These are phyloP conservation scores for Globisporangium parvum DNA, from an alignment of 352 stramenopile species.

Conservation along the genomic window DNA sequence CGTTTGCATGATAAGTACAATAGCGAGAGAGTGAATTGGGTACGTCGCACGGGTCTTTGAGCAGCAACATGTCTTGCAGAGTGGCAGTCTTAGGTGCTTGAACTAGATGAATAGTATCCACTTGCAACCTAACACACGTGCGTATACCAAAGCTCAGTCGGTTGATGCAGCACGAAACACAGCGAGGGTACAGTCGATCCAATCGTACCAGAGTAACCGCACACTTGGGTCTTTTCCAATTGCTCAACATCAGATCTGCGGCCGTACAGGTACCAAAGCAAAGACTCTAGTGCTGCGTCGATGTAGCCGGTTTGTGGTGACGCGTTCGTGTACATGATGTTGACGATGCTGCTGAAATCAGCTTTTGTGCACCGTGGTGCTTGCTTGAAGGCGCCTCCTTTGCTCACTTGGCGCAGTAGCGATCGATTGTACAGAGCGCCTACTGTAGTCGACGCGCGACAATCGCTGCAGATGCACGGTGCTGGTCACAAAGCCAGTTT, in stretches of 20 bases:
- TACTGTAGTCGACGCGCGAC: not conserved
- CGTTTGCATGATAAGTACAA: slow-evolving; percentile 7
- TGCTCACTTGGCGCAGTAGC: slow-evolving; percentile 1
- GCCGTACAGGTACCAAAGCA: slow-evolving; percentile 3
- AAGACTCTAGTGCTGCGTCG: not conserved
- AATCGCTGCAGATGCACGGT: not conserved
- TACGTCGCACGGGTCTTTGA: slow-evolving; percentile 10
- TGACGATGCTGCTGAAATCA: not conserved
- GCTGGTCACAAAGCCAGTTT: slow-evolving; percentile 8
- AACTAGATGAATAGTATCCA: slow-evolving; percentile 14
- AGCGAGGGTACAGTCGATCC: not conserved
- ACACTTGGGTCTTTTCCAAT: slow-evolving; percentile 16
- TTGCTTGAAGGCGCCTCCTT: not conserved
- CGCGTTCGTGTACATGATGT: not conserved
- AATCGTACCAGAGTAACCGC: slow-evolving; percentile 7
- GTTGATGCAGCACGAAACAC: not conserved
- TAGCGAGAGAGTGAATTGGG: slow-evolving; percentile 8
- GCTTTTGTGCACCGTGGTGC: not conserved
- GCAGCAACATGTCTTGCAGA: slow-evolving; percentile 12
- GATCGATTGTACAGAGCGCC: not conserved
- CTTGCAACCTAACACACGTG: too few species aligned
- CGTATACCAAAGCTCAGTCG: slow-evolving; percentile 1
- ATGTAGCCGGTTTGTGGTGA: not conserved
- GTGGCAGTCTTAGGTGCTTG: slow-evolving; percentile 12
- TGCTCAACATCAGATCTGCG: slow-evolving; percentile 12